Percentiles rank a stretch among this genome's conserved stretches.
Evolutionary conservation across 179 eudicot genomes (phyloP).

Genomic region (Silene coronaria): DNA sequence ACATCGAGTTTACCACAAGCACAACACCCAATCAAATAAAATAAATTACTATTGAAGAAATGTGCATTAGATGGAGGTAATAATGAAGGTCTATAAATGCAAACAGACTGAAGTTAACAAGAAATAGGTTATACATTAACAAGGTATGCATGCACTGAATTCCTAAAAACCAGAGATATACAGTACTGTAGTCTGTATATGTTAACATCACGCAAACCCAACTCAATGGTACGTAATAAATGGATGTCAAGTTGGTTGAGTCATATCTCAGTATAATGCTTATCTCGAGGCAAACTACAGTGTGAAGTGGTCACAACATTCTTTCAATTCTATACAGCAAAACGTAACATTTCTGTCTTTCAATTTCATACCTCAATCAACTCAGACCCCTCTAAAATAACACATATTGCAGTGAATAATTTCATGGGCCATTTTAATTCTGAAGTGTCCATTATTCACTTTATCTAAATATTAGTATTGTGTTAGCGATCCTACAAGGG

Average conservation of each 20-base stretch:
- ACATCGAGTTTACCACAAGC: too few species aligned
- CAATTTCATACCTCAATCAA: conserved; percentile 9
- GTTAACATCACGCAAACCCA: conserved; percentile 28
- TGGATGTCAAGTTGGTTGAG: conserved; percentile 24
- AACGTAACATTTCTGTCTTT: not conserved
- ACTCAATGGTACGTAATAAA: conserved; percentile 14
- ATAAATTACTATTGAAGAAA: too few species aligned
- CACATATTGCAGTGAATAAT: not conserved
- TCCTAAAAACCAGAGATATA: conserved; percentile 6
- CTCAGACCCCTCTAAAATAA: conserved; percentile 1
- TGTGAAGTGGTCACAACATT: conserved; percentile 24
- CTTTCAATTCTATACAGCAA: conserved; percentile 17
- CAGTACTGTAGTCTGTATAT: not conserved
- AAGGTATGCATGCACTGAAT: conserved; percentile 12
- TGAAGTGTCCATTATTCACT: not conserved
- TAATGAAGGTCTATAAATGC: conserved; percentile 9
- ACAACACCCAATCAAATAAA: too few species aligned
- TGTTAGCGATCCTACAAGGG: not conserved
- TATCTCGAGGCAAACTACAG: conserved; percentile 19
- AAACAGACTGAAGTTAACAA: conserved; percentile 11
- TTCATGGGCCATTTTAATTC: not conserved
- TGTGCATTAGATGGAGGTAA: not conserved
- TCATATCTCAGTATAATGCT: conserved; percentile 25
- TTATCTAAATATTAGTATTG: not conserved
- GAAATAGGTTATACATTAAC: conserved; percentile 6